These are phyloP conservation scores for Ampelomyces quisqualis DNA, from an alignment of 2,329 filamentous ascomycete genomes.

Conservation along the genomic window DNA sequence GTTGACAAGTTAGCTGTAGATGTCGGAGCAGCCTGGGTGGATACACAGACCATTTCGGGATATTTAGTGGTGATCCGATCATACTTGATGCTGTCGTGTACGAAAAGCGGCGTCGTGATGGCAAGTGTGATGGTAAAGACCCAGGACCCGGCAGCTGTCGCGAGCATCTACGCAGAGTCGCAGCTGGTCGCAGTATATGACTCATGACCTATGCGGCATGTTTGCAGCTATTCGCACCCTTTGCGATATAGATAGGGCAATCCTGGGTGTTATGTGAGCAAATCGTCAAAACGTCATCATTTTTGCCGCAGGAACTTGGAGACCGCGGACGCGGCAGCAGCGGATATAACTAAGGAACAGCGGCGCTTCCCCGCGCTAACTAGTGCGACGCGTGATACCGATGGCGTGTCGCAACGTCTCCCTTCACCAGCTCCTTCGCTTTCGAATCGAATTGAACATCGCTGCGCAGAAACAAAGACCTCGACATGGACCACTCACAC, in stretches of 20 bases:
- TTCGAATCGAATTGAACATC: slow-evolving; percentile 1
- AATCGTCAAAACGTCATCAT: no score
- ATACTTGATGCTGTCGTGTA: slow-evolving; percentile 19
- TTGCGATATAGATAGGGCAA: no score
- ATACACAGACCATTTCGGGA: slow-evolving; percentile 44
- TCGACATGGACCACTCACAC: slow-evolving; percentile 41
- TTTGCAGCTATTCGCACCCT: no score
- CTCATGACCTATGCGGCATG: slow-evolving; percentile 4
- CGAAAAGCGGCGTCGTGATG: slow-evolving; percentile 31
- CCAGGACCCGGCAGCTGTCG: slow-evolving; percentile 12
- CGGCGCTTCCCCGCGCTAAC: background rate
- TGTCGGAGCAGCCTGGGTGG: background rate
- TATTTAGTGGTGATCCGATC: slow-evolving; percentile 41
- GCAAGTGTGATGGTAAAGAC: slow-evolving; percentile 1
- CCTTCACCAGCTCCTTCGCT: background rate
- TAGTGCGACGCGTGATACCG: slow-evolving; percentile 19
- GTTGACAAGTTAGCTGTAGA: background rate
- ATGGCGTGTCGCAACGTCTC: background rate
- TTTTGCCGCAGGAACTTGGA: no score
- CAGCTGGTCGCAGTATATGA: slow-evolving; percentile 20
- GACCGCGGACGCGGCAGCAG: background rate
- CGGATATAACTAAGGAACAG: background rate
- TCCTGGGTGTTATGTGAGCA: no score
- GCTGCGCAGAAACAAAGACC: slow-evolving; percentile 7
- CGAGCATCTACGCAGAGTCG: no score